Conservation (phyloP, 2,329 filamentous ascomycete genomes). For the Aspergillus japonicus region DNA sequence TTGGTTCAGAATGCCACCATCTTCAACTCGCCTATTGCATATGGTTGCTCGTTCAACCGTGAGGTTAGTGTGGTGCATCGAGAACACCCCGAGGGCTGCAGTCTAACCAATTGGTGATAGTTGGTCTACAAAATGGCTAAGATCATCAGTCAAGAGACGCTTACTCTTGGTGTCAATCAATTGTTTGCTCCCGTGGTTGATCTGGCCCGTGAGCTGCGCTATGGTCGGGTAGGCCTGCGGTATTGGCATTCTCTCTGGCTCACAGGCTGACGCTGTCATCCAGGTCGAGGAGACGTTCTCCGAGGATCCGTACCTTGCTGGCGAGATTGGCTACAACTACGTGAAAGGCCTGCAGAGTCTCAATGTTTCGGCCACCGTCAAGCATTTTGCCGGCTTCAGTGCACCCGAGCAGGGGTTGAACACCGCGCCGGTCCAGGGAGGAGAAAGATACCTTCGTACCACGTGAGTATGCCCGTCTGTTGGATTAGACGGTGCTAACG, state of each 20-base stretch:
- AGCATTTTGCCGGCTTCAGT: conserved; percentile 71
- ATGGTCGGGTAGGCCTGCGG: conserved; percentile 54
- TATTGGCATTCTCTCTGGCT: background rate
- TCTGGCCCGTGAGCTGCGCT: conserved; percentile 68
- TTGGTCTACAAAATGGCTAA: conserved; percentile 66
- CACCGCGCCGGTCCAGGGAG: conserved; percentile 59
- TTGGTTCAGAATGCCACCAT: conserved; percentile 71
- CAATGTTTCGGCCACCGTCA: conserved; percentile 69
- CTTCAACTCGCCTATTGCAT: conserved; percentile 73
- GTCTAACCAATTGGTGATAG: conserved; percentile 13
- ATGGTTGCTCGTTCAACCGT: conserved; percentile 70
- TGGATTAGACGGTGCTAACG: background rate
- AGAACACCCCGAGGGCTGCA: background rate
- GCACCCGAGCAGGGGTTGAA: conserved; percentile 71
- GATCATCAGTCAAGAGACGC: conserved; percentile 64
- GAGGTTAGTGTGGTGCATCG: conserved; percentile 30
- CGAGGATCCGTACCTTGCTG: conserved; percentile 67
- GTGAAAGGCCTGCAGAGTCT: conserved; percentile 62
- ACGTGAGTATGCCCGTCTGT: conserved; percentile 49
- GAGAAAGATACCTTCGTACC: conserved; percentile 55
- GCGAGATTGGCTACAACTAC: conserved; percentile 64
- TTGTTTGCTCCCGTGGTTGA: conserved; percentile 71
- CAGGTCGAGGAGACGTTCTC: conserved; percentile 68
- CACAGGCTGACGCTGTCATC: background rate
- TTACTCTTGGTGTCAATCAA: conserved; percentile 69